Conservation (phyloP, 257 asterid genomes). For the Lavandula angustifolia region DNA sequence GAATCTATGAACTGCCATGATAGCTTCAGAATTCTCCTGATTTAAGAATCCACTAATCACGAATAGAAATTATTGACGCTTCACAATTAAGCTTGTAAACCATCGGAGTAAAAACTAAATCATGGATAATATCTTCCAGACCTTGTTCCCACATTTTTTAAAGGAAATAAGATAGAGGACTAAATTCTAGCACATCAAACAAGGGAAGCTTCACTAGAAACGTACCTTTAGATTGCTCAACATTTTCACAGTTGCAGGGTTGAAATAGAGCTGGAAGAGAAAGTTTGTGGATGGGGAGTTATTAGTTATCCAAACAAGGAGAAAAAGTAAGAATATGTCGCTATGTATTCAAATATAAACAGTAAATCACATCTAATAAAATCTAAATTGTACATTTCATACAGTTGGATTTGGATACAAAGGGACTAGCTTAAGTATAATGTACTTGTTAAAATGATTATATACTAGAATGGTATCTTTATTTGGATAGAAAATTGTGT, state of each 20-base stretch:
- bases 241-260: conserved; percentile 99
- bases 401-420: background rate
- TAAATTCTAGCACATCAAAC: conserved; percentile 20
- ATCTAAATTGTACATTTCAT: conserved; percentile 10
- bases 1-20: conserved; percentile 11
- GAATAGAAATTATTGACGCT: conserved; percentile 17
- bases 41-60: conserved; percentile 15
- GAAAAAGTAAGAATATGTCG: conserved; percentile 18
- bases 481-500: background rate
- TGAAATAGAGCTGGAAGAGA: conserved; percentile 77
- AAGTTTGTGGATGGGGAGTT: conserved; percentile 12
- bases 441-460: conserved; percentile 10
- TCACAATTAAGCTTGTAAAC: conserved; percentile 19
- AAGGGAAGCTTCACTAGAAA: conserved; percentile 27
- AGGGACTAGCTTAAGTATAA: background rate
- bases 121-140: conserved; percentile 18
- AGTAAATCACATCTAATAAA: conserved; percentile 5
- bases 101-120: conserved; percentile 16
- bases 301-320: conserved; percentile 2
- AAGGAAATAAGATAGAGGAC: conserved; percentile 5
- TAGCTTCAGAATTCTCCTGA: conserved; percentile 21
- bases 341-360: conserved; percentile 18
- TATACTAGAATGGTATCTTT: background rate
- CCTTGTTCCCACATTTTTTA: conserved; percentile 21
- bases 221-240: conserved; percentile 97